Percentiles rank a stretch among this genome's conserved stretches.
These are phyloP conservation scores for Golubevia sp. DNA, from an alignment of 1,284 basidiomycete species.

Conservation along the genomic window DNA sequence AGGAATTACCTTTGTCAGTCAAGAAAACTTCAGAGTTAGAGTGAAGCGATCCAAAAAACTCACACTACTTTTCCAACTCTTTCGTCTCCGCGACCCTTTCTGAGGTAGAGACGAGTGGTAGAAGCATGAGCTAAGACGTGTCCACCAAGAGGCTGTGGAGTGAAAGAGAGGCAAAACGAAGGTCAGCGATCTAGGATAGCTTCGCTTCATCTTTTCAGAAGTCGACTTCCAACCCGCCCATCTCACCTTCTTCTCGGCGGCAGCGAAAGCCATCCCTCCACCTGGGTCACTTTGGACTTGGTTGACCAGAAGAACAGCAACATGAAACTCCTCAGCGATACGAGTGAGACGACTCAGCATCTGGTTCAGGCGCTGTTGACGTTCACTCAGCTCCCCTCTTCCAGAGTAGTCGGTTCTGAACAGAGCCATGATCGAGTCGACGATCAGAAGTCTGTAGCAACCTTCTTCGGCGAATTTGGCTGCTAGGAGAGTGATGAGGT, in stretches of 20 bases:
- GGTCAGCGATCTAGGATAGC: too few species aligned
- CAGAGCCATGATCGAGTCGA: conserved; percentile 92
- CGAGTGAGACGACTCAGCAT: conserved; percentile 88
- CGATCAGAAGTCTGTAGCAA: conserved; percentile 68
- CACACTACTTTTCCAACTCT: neutral
- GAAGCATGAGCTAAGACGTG: conserved; percentile 80
- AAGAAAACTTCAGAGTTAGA: too few species aligned
- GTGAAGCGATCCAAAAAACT: too few species aligned
- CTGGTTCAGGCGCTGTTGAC: conserved; percentile 70
- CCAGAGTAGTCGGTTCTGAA: conserved; percentile 87
- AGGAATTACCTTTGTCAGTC: too few species aligned
- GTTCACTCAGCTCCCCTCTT: conserved; percentile 85
- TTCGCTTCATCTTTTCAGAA: too few species aligned
- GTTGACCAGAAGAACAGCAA: conserved; percentile 84
- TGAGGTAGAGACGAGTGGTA: conserved; percentile 78
- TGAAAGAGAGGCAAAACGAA: too few species aligned
- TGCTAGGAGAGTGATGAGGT: conserved; percentile 82
- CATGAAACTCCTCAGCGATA: conserved; percentile 82
- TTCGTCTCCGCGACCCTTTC: conserved; percentile 71
- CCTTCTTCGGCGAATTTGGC: conserved; percentile 52
- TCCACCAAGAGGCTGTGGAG: conserved; percentile 65
- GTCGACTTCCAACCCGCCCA: too few species aligned
- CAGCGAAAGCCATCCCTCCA: conserved; percentile 54
- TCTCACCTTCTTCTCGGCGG: conserved; percentile 34
- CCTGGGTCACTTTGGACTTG: conserved; percentile 74